phyloP scores from a whole-genome alignment of 192 early-diverging fungal genomes.

The Umbelopsis ramanniana region DNA sequence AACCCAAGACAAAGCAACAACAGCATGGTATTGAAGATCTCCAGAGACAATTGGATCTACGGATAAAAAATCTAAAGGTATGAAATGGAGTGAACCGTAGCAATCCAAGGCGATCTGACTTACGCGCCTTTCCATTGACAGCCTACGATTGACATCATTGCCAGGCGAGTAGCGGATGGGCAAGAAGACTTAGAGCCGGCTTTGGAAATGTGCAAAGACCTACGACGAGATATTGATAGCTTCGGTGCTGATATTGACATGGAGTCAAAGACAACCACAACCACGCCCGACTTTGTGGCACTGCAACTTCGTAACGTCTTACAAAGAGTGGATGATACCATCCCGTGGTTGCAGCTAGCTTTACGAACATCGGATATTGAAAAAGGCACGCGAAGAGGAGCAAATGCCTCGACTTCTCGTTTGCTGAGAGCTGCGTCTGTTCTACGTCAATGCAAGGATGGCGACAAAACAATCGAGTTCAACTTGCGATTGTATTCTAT shows the following conservation, averaged over 20 bases:
- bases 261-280: constrained; percentile 29
- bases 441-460: constrained; percentile 32
- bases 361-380: constrained; percentile 48
- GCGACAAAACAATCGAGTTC: constrained; percentile 37
- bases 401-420: constrained; percentile 55
- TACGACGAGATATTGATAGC: constrained; percentile 57
- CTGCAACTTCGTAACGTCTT: constrained; percentile 11
- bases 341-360: constrained; percentile 43
- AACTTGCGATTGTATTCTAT: constrained; percentile 66
- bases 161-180: constrained; percentile 64
- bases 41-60: constrained; percentile 40
- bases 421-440: constrained; percentile 62
- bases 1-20: constrained; percentile 28
- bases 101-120: not conserved
- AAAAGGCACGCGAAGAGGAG: constrained; percentile 44
- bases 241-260: constrained; percentile 45
- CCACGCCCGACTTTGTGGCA: constrained; percentile 9
- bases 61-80: constrained; percentile 43
- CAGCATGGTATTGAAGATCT: constrained; percentile 24
- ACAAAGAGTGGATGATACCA: constrained; percentile 37
- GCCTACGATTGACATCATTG: constrained; percentile 74
- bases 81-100: not conserved
- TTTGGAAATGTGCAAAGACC: constrained; percentile 52
- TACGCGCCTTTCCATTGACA: constrained; percentile 24
- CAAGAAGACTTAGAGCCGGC: constrained; percentile 63